These are phyloP conservation scores for Emmonsiellopsis sp. DNA, from an alignment of 2,329 filamentous ascomycete genomes.

Conservation along the genomic window DNA sequence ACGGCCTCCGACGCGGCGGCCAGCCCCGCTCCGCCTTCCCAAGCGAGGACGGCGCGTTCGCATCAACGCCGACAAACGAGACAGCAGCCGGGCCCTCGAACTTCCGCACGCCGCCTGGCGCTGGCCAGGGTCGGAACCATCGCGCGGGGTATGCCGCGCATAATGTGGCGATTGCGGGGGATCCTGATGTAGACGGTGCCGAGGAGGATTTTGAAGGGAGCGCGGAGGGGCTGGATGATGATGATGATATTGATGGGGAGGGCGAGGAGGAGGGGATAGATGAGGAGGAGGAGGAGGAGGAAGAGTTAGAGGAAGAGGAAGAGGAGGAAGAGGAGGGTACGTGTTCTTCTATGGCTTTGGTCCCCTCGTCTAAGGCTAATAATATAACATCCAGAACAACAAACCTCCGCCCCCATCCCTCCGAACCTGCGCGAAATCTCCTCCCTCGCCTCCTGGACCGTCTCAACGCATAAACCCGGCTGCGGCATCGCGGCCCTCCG, in stretches of 20 bases:
- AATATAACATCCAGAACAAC: slow-evolving; percentile 19
- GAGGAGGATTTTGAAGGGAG: not conserved
- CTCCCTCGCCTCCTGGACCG: slow-evolving; percentile 56
- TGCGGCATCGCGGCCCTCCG: slow-evolving; percentile 53
- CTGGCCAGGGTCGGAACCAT: not conserved
- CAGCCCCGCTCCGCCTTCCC: slow-evolving; percentile 5
- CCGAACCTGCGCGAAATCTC: slow-evolving; percentile 51
- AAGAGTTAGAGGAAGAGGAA: slow-evolving; percentile 6
- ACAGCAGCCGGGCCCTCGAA: slow-evolving; percentile 1
- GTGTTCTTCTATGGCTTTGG: not conserved
- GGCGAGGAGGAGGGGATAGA: slow-evolving; percentile 14
- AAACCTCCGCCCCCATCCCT: slow-evolving; percentile 26
- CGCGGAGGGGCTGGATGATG: not conserved
- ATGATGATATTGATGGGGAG: not conserved
- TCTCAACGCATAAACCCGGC: slow-evolving; percentile 53
- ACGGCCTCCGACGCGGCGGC: slow-evolving; percentile 1
- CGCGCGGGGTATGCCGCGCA: not conserved
- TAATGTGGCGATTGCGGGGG: not conserved
- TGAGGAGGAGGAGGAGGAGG: slow-evolving; percentile 6
- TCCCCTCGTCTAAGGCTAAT: not conserved
- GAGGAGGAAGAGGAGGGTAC: slow-evolving; percentile 19
- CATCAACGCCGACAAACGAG: slow-evolving; percentile 7
- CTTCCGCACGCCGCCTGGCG: not conserved
- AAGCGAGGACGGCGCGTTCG: slow-evolving; percentile 12
- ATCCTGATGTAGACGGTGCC: not conserved